Evolutionary conservation across 2,329 filamentous ascomycete genomes (phyloP), one percentile per base, ranked within the genome.

Genomic region (Microdochium trichocladiopsis): DNA sequence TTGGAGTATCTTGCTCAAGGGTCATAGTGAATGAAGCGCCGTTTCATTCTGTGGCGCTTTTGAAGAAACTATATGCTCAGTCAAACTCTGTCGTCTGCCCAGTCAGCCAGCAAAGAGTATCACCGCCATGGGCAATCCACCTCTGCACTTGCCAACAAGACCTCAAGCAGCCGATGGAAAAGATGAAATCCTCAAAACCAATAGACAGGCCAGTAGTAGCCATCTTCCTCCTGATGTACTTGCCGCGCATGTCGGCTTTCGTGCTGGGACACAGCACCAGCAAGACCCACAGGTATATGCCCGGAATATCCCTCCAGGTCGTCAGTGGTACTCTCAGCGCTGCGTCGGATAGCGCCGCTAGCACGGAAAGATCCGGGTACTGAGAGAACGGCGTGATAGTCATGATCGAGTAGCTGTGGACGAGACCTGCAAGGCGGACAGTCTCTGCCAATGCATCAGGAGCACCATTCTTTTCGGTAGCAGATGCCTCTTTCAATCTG

Each of bases 231-330:
- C 65, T 61, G 45, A 67, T 52, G 45, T 63, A 67, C 33, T 61
- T 58, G 3, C 59, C 64, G 51, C 62, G 57, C 22, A 57, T 51
- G 43, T 59, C 60, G 45, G 57, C 51, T 23, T 55, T 55, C 5
- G 61, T 56, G 18, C 57, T 63, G 11, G 64, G 61, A 23, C 55
- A 57, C 4, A 59, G 59, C 18, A 63, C 57, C 25, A 66, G 49
- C 51, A 66, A 54, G 25, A 67, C 52, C 63, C 63, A 67, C 22
- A 65, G 53, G 49, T 65, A 67, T 1, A 66, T 58, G 2, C 64
- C 66, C 1, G 64, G 66, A 2, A 61, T 60, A 18, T 51, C 48
- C 51, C 66, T 67, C 66, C 66, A 68, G 3, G 56, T 50, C 16
- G 55, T 57, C 4, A 66, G 50, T 9, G 57, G 58, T 5, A 67